These are phyloP conservation scores for Symbiotaphrina buchneri DNA, from an alignment of 495 filamentous ascomycete genomes.

Conservation along the genomic window DNA sequence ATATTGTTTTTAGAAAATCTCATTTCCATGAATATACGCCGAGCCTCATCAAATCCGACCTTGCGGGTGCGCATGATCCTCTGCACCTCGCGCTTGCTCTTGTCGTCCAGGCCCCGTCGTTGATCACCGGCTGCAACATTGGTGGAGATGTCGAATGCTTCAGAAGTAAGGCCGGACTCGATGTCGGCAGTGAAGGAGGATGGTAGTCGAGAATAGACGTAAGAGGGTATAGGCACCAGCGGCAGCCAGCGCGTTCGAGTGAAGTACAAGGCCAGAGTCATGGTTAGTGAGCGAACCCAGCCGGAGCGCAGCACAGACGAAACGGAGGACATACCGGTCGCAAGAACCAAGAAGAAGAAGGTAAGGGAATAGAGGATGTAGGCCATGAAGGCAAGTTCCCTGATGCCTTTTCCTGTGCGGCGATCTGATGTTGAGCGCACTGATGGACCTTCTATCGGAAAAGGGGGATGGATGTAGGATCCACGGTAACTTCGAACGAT, in stretches of 20 bases:
- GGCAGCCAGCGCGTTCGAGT: conserved; percentile 57
- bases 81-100: conserved; percentile 55
- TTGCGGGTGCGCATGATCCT: conserved; percentile 65
- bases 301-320: background rate
- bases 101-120: conserved; percentile 57
- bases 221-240: conserved; percentile 25
- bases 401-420: too few relatives aligned
- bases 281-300: conserved; percentile 2
- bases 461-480: too few relatives aligned
- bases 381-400: too few relatives aligned
- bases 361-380: conserved; percentile 60
- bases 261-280: conserved; percentile 42
- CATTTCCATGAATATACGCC: conserved; percentile 62
- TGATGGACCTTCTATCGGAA: too few relatives aligned
- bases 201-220: conserved; percentile 35
- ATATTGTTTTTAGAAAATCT: conserved; percentile 73
- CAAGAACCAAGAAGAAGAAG: conserved; percentile 35
- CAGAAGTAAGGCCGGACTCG: conserved; percentile 63
- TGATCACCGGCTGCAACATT: conserved; percentile 62
- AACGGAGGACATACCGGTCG: conserved; percentile 23
- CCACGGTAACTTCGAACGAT: too few relatives aligned
- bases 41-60: conserved; percentile 77
- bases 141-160: conserved; percentile 52
- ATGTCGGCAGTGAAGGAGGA: conserved; percentile 56
- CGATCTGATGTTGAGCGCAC: too few relatives aligned